phyloP scores from a whole-genome alignment of 2,329 filamentous ascomycete genomes.

The Botrytis galanthina region DNA sequence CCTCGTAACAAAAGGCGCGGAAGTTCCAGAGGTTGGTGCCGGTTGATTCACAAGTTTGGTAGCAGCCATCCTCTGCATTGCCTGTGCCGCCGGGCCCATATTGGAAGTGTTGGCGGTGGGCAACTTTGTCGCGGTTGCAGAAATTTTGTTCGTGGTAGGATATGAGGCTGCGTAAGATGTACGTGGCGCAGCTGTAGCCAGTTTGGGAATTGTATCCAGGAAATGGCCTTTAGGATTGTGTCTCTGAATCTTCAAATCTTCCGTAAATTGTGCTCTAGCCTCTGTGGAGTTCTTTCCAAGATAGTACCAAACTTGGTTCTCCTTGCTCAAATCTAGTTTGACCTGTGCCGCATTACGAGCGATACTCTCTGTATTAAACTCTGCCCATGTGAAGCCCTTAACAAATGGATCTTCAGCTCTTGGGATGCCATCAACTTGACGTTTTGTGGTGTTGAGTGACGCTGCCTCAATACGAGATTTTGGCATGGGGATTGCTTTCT shows the following conservation, averaged over 20 bases:
- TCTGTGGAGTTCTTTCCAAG: constrained; percentile 84
- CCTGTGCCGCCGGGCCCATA: background rate
- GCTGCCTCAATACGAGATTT: constrained; percentile 60
- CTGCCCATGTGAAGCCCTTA: constrained; percentile 71
- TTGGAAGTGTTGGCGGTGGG: constrained; percentile 24
- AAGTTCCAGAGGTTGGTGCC: constrained; percentile 26
- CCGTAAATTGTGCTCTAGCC: constrained; percentile 85
- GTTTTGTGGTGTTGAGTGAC: constrained; percentile 63
- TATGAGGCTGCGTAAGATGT: constrained; percentile 39
- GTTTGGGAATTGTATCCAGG: constrained; percentile 64
- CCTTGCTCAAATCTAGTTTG: constrained; percentile 69
- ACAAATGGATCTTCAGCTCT: constrained; percentile 65
- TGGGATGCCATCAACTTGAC: constrained; percentile 59
- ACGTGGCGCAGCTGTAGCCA: constrained; percentile 43
- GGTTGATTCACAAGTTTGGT: constrained; percentile 28
- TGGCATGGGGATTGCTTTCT: constrained; percentile 70
- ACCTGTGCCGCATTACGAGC: constrained; percentile 58
- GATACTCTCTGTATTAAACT: constrained; percentile 67
- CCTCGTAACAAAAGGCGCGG: constrained; percentile 33
- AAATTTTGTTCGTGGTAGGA: constrained; percentile 30
- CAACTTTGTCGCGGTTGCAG: constrained; percentile 35
- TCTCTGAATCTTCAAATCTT: constrained; percentile 59
- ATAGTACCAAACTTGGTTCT: constrained; percentile 84
- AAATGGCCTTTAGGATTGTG: constrained; percentile 71
- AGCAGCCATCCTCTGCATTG: background rate